Conservation (phyloP, 352 stramenopile species). For the Phytopythium chamaehyphon region DNA sequence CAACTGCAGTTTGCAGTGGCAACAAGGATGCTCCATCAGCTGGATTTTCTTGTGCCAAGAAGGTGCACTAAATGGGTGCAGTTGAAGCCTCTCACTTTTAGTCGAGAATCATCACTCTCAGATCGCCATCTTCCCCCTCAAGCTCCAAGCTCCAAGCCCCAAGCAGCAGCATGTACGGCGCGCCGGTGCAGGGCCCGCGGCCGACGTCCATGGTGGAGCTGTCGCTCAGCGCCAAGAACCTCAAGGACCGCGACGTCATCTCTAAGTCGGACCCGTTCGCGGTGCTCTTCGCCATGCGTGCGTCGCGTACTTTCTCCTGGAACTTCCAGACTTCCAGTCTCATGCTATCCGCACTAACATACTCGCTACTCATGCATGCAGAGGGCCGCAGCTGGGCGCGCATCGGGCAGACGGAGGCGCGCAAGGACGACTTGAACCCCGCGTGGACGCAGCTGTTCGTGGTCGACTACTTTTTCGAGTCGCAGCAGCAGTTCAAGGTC, state of each 20-base stretch:
- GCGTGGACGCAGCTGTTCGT: constrained; percentile 78
- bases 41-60: too few species aligned
- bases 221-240: constrained; percentile 69
- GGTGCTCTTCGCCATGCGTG: constrained; percentile 45
- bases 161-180: constrained; percentile 15
- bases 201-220: constrained; percentile 73
- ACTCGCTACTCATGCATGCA: too few species aligned
- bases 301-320: constrained; percentile 4
- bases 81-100: too few species aligned
- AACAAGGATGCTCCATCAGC: too few species aligned
- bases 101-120: too few species aligned
- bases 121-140: too few species aligned
- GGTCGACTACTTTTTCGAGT: constrained; percentile 83
- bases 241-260: constrained; percentile 85
- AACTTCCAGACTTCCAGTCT: too few species aligned
- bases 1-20: too few species aligned
- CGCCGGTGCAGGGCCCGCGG: constrained; percentile 9
- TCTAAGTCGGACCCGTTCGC: constrained; percentile 88
- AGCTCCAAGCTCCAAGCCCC: not conserved
- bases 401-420: constrained; percentile 72
- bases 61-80: too few species aligned
- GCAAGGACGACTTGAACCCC: constrained; percentile 75
- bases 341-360: too few species aligned
- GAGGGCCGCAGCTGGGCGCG: constrained; percentile 60
- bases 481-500: constrained; percentile 80